A percentile compares a stretch with the other conserved stretches of the same genome.
Evolutionary conservation across 1,284 basidiomycete genomes (phyloP).

Genomic region (Pseudozyma tsukubaensis): DNA sequence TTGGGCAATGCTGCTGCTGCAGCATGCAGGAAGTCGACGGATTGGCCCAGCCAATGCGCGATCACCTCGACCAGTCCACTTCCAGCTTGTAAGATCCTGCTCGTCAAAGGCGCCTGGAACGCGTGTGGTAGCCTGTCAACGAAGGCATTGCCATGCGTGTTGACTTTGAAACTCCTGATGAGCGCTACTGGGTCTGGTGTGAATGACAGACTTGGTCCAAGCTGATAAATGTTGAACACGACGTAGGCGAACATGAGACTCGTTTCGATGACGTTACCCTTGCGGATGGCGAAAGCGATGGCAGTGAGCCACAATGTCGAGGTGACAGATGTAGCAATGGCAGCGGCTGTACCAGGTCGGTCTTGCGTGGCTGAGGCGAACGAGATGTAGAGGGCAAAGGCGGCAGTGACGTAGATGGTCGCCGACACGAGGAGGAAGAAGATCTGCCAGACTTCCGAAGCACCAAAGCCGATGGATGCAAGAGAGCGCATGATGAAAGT

Average conservation of each 20-base stretch:
- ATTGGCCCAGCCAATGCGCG: constrained; percentile 56
- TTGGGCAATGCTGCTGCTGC: constrained; percentile 61
- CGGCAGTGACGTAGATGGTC: constrained; percentile 63
- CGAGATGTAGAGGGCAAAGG: constrained; percentile 60
- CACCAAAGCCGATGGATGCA: constrained; percentile 58
- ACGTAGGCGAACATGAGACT: constrained; percentile 66
- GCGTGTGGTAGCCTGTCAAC: constrained; percentile 35
- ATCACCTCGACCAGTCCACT: constrained; percentile 48
- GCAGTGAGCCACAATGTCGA: constrained; percentile 65
- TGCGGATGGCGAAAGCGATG: constrained; percentile 65
- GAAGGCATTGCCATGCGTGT: constrained; percentile 40
- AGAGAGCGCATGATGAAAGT: constrained; percentile 52
- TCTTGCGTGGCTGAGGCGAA: constrained; percentile 63
- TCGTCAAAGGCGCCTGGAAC: constrained; percentile 28
- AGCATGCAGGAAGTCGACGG: constrained; percentile 56
- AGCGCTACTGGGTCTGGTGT: constrained; percentile 64
- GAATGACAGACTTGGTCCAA: constrained; percentile 58
- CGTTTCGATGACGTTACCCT: constrained; percentile 68
- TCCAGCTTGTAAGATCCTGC: constrained; percentile 42
- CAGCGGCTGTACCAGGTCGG: constrained; percentile 57
- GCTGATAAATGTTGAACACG: constrained; percentile 66
- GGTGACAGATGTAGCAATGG: constrained; percentile 62
- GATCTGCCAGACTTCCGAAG: constrained; percentile 65
- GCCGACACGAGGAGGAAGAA: constrained; percentile 64
- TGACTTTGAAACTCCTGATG: constrained; percentile 63